Base-by-base conservation (phyloP, 257 asterid genomes). In the Euphrasia confusa region DNA sequence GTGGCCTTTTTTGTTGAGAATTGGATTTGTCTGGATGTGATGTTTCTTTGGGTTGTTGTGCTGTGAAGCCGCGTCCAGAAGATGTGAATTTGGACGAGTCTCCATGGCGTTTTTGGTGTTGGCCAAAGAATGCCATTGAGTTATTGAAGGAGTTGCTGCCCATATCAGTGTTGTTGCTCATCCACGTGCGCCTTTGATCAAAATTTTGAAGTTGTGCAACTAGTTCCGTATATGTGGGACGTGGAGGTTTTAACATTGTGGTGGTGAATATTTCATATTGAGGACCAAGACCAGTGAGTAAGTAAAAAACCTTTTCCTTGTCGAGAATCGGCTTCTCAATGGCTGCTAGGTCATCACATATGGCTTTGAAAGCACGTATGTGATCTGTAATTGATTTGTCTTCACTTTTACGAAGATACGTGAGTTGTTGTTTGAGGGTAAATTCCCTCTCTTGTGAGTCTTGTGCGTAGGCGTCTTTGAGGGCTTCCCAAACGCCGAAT, bases 181-280 rank as follows among this genome's bases (percentile, higher is more conserved):
- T 21, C 24, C 24, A 21, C 1, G 24, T 21, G 24, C 24, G 24
- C 24, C 24, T 21, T 21, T 21, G 24, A 21, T 21, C 24, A 21
- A 21, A 21, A 21, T 21, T 21, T 21, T 21, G 24, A 0, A 21
- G 24, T 21, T 21, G 24, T 1, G 24, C 24, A 21, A 21, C 24
- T 21, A 21, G 1, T 21, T 21, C 24, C 24, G 24, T 21, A n/a
- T n/a, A 1, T 21, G 24, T 21, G 24, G 24, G 24, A 21, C 24
- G 24, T 21, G 24, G 24, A 21, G 24, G 24, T 21, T 21, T 21
- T 21, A 30, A n/a, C 50, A 67, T 67, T 0, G 58, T 27, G 5
- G 65, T 67, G 0, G 58, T 42, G 24, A 67, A 67, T 5, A 58
- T 14, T 21, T 67, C 65, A 57, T 26, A 67, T 55, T 56, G 35